Evolutionary conservation across 1,284 basidiomycete genomes (phyloP).

Genomic region (Cryptococcus floricola): DNA sequence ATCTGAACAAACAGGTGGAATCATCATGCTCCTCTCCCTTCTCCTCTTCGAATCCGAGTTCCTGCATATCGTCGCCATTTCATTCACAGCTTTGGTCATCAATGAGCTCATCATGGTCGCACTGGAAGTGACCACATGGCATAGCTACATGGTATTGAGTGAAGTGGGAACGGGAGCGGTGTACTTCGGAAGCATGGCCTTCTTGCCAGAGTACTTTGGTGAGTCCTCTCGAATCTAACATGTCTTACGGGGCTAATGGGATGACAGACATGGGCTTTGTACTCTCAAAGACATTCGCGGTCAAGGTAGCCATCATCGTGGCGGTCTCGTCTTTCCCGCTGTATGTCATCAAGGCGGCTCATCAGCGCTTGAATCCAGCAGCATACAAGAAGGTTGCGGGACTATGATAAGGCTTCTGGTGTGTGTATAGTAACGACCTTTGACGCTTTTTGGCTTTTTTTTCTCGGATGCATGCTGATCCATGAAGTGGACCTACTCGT

Average conservation of each 20-base stretch:
- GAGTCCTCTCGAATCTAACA: constrained; percentile 37
- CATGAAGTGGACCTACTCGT: no score
- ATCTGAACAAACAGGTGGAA: constrained; percentile 61
- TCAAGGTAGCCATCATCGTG: constrained; percentile 94
- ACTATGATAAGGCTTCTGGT: constrained; percentile 14
- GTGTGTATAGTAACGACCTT: no score
- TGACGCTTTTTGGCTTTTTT: no score
- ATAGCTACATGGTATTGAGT: constrained; percentile 90
- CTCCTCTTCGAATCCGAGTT: constrained; percentile 97
- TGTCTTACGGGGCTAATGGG: not conserved
- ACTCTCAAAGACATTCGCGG: constrained; percentile 77
- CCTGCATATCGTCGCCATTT: constrained; percentile 95
- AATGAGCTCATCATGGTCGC: constrained; percentile 99
- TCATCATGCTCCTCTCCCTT: constrained; percentile 97
- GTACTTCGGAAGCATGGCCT: constrained; percentile 87
- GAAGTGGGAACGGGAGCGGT: constrained; percentile 84
- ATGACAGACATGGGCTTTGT: constrained; percentile 83
- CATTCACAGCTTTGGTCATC: constrained; percentile 90
- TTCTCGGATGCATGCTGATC: no score
- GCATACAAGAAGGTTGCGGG: constrained; percentile 79
- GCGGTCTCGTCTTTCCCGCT: constrained; percentile 88
- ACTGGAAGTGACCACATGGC: constrained; percentile 96
- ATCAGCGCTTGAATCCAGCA: constrained; percentile 82
- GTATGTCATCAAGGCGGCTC: constrained; percentile 83
- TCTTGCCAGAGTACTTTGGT: constrained; percentile 98